Conservation (phyloP, 768 basidiomycete genomes). For the Boletales sp. region DNA sequence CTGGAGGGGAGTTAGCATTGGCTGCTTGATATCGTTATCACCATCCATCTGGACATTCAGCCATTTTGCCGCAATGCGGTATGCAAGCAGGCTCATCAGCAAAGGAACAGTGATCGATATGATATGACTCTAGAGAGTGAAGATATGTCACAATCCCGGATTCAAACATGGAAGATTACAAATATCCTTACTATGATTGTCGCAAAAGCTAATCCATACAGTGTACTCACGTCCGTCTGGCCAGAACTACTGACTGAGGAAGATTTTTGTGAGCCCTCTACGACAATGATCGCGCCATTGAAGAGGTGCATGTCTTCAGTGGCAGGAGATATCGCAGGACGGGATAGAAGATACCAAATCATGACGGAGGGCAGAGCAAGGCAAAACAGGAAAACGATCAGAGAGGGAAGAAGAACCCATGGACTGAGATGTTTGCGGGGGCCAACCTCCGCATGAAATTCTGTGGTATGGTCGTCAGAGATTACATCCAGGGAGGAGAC, state of each 20-base stretch:
- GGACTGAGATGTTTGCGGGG: background rate
- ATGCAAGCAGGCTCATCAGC: background rate
- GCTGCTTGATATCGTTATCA: background rate
- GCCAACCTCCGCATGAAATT: background rate
- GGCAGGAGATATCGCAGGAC: background rate
- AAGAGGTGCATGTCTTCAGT: conserved; percentile 1
- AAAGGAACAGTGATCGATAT: background rate
- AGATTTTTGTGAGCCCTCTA: conserved; percentile 1
- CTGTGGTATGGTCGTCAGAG: background rate
- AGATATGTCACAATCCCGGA: background rate
- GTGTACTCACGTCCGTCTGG: background rate
- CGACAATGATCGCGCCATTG: conserved; percentile 1
- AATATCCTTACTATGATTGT: background rate
- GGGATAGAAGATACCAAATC: conserved; percentile 2
- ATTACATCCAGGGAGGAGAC: background rate
- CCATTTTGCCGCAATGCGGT: conserved; percentile 1
- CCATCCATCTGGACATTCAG: background rate
- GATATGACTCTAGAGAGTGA: background rate
- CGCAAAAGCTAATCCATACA: conserved; percentile 1
- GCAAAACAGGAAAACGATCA: background rate
- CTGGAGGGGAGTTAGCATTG: background rate
- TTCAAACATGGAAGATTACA: background rate
- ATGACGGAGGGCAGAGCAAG: background rate
- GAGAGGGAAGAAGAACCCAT: conserved; percentile 1
- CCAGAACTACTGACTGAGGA: background rate